A percentile compares a stretch with the other conserved stretches of the same genome.
phyloP scores from a whole-genome alignment of 73 alveolate species.

The Paramecium tetraurelia region DNA sequence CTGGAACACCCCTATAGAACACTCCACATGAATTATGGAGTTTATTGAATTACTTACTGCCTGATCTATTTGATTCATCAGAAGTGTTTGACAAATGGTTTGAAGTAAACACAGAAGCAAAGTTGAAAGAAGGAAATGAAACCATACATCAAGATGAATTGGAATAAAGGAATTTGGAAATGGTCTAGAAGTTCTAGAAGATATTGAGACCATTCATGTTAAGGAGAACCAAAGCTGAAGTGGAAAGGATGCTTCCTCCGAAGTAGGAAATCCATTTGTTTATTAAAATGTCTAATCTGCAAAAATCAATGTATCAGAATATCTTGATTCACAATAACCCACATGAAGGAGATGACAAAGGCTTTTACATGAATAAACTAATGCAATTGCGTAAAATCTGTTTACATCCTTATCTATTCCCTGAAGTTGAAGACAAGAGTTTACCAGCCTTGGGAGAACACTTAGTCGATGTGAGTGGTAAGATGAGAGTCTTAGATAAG shows the following conservation, averaged over 20 bases:
- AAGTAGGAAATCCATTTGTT: constrained; percentile 91
- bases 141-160: constrained; percentile 74
- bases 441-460: constrained; percentile 85
- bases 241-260: constrained; percentile 93
- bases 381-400: constrained; percentile 95
- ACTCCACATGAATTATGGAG: constrained; percentile 98
- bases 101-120: constrained; percentile 65
- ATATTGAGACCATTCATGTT: constrained; percentile 93
- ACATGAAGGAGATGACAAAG: constrained; percentile 76
- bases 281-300: constrained; percentile 86
- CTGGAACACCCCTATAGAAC: constrained; percentile 98
- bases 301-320: constrained; percentile 81
- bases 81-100: constrained; percentile 93
- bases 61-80: constrained; percentile 90
- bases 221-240: constrained; percentile 97
- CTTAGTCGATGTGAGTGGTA: constrained; percentile 81
- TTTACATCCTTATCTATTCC: constrained; percentile 92
- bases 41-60: constrained; percentile 93
- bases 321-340: constrained; percentile 59
- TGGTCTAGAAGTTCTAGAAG: constrained; percentile 90
- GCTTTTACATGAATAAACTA: constrained; percentile 84
- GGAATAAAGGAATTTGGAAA: constrained; percentile 90
- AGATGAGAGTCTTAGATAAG: constrained; percentile 88
- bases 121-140: constrained; percentile 48
- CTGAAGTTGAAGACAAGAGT: constrained; percentile 84